A percentile compares a stretch with the other conserved stretches of the same genome.
These are phyloP conservation scores for Annulohypoxylon maeteangense DNA, from an alignment of 495 filamentous ascomycete species.

Conservation along the genomic window DNA sequence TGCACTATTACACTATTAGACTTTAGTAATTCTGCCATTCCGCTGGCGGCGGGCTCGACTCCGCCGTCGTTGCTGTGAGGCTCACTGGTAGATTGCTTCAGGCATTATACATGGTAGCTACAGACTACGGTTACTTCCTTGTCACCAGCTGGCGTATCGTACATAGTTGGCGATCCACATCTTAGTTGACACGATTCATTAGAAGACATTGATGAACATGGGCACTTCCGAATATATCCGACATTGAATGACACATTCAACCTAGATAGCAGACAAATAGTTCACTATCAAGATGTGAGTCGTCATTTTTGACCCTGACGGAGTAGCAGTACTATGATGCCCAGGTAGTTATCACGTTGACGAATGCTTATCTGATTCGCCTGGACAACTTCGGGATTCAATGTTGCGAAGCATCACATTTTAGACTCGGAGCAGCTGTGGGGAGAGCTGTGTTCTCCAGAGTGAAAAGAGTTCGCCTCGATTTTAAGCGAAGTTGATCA, in stretches of 20 bases:
- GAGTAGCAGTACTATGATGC: slow-evolving; percentile 19
- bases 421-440: slow-evolving; percentile 12
- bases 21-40: background rate
- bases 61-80: slow-evolving; percentile 14
- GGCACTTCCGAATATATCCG: slow-evolving; percentile 34
- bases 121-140: slow-evolving; percentile 18
- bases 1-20: slow-evolving; percentile 5
- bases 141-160: slow-evolving; percentile 13
- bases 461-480: slow-evolving; percentile 8
- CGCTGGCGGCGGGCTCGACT: background rate
- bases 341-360: slow-evolving; percentile 32
- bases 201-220: slow-evolving; percentile 10
- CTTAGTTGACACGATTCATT: slow-evolving; percentile 20
- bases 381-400: slow-evolving; percentile 30
- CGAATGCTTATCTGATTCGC: slow-evolving; percentile 16
- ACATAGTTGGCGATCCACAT: slow-evolving; percentile 34
- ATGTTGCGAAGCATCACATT: slow-evolving; percentile 31
- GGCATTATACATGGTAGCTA: slow-evolving; percentile 13
- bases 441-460: slow-evolving; percentile 8
- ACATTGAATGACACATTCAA: slow-evolving; percentile 17
- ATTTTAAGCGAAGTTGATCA: slow-evolving; percentile 42
- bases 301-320: slow-evolving; percentile 31
- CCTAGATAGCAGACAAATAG: slow-evolving; percentile 1
- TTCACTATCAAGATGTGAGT: slow-evolving; percentile 23
- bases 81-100: slow-evolving; percentile 1